Evolutionary conservation across 352 stramenopile genomes (phyloP).

Genomic region (Detonula confervacea): DNA sequence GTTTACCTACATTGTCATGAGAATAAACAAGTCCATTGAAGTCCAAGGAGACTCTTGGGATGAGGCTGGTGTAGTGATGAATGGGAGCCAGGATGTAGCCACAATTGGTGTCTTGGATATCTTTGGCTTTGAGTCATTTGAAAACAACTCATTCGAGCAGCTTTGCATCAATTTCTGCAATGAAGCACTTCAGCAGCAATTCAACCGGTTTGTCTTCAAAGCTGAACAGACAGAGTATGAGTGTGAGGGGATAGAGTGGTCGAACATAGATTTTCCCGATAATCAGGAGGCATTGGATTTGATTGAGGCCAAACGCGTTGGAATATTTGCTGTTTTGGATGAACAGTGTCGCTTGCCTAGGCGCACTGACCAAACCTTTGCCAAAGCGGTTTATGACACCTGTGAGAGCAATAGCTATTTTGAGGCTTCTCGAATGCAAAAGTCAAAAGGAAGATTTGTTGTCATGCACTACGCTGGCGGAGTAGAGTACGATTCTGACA

Average conservation of each 20-base stretch:
- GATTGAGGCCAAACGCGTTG: slow-evolving; percentile 89
- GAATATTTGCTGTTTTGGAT: slow-evolving; percentile 90
- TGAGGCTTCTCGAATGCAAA: too few species aligned
- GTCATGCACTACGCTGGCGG: slow-evolving; percentile 85
- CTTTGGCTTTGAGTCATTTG: slow-evolving; percentile 98
- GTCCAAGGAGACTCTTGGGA: slow-evolving; percentile 19
- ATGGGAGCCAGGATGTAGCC: slow-evolving; percentile 4
- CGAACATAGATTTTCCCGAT: slow-evolving; percentile 94
- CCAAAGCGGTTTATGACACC: slow-evolving; percentile 67
- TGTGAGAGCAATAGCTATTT: too few species aligned
- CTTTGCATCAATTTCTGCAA: slow-evolving; percentile 92
- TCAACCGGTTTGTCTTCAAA: slow-evolving; percentile 88
- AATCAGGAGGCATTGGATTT: slow-evolving; percentile 92
- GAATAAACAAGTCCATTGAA: slow-evolving; percentile 91
- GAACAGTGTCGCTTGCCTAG: slow-evolving; percentile 93
- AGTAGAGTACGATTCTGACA: slow-evolving; percentile 81
- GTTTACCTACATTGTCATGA: slow-evolving; percentile 94
- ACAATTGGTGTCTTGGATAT: slow-evolving; percentile 91
- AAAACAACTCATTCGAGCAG: slow-evolving; percentile 95
- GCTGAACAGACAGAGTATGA: slow-evolving; percentile 85
- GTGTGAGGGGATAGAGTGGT: slow-evolving; percentile 90
- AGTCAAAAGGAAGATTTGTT: too few species aligned
- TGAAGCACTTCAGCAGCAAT: slow-evolving; percentile 89
- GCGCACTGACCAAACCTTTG: slow-evolving; percentile 80
- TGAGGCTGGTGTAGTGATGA: background rate